Percentiles rank a stretch among this genome's conserved stretches.
These are phyloP conservation scores for Oemleria cerasiformis DNA, from an alignment of 306 rosid species.

Conservation along the genomic window DNA sequence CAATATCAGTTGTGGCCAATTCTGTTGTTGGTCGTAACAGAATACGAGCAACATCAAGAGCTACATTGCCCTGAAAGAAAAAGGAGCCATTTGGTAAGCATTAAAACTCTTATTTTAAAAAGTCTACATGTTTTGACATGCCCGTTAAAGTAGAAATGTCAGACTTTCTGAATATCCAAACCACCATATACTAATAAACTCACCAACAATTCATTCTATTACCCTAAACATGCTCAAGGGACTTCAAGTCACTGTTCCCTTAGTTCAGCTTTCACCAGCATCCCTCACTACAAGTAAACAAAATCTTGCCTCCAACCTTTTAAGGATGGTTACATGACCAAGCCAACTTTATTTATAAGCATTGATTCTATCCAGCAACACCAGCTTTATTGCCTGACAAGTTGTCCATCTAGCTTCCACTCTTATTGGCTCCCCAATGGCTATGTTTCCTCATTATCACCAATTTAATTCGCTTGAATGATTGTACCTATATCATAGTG, in stretches of 20 bases:
- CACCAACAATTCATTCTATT: not conserved
- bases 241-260: not conserved
- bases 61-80: conserved; percentile 86
- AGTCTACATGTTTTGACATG: conserved; percentile 8
- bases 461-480: no score
- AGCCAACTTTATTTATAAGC: not conserved
- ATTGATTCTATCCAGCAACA: no score
- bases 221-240: not conserved
- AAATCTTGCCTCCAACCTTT: not conserved
- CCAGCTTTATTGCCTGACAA: not conserved
- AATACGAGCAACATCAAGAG: conserved; percentile 87
- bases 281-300: not conserved
- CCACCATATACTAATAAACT: not conserved
- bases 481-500: no score
- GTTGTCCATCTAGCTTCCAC: not conserved
- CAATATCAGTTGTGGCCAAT: conserved; percentile 81
- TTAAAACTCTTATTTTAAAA: conserved; percentile 11
- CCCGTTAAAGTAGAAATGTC: not conserved
- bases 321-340: not conserved
- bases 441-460: no score
- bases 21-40: conserved; percentile 69
- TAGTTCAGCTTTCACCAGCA: not conserved
- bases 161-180: not conserved
- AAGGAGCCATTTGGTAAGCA: conserved; percentile 14
- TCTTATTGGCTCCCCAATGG: not conserved